These are phyloP conservation scores for Stemphylium lycopersici DNA, from an alignment of 2,329 filamentous ascomycete genomes.

Conservation along the genomic window DNA sequence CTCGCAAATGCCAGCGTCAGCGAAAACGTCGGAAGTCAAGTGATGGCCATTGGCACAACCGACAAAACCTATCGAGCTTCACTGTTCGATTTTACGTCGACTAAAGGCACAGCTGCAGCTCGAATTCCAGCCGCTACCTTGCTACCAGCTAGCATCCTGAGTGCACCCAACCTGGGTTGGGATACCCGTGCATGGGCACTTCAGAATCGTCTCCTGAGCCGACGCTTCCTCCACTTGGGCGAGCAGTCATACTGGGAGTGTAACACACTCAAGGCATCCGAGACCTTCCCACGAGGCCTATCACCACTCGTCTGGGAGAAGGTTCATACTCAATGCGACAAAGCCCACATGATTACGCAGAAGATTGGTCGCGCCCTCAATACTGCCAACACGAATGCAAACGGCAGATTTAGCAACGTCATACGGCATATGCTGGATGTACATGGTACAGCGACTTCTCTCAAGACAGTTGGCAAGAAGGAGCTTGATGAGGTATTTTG, in stretches of 20 bases:
- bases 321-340: constrained; percentile 31
- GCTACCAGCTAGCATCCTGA: constrained; percentile 22
- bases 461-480: too few relatives aligned
- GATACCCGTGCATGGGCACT: constrained; percentile 46
- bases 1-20: neutral
- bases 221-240: constrained; percentile 41
- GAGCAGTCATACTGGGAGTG: constrained; percentile 49
- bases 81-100: neutral
- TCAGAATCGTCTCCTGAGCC: constrained; percentile 46
- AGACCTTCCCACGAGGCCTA: constrained; percentile 44
- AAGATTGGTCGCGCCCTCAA: neutral
- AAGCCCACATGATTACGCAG: neutral
- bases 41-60: neutral
- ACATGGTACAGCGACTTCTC: too few relatives aligned
- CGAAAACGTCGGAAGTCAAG: neutral
- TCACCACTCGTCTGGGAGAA: constrained; percentile 47
- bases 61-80: neutral
- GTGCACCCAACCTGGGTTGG: constrained; percentile 36
- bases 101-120: neutral
- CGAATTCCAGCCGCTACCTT: constrained; percentile 17
- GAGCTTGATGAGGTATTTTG: too few relatives aligned
- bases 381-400: neutral
- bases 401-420: neutral
- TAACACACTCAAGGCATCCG: constrained; percentile 44
- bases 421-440: too few relatives aligned